Percentiles rank a stretch among this genome's conserved stretches.
Evolutionary conservation across 768 basidiomycete genomes (phyloP).

Genomic region (Mycena galopus): DNA sequence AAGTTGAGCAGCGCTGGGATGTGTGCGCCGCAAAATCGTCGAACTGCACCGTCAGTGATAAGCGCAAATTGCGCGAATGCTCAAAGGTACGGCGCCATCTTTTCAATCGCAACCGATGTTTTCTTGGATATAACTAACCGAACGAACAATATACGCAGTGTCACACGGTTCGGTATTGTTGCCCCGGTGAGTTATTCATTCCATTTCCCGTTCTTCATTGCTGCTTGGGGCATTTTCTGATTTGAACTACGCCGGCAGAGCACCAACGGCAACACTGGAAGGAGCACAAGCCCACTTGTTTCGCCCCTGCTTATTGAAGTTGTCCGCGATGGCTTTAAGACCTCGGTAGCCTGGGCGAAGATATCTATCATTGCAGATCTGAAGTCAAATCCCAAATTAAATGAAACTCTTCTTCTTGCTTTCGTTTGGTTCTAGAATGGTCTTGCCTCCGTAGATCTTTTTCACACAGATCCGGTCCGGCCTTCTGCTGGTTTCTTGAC

Average conservation of each 20-base stretch:
- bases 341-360: not conserved
- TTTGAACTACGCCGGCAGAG: constrained; percentile 1
- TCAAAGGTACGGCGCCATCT: not conserved
- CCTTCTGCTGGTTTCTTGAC: too few species aligned
- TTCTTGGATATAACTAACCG: too few species aligned
- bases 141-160: not conserved
- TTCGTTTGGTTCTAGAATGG: not conserved
- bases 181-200: constrained; percentile 8
- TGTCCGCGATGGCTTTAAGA: not conserved
- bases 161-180: constrained; percentile 32
- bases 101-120: not conserved
- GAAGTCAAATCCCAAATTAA: not conserved
- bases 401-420: not conserved
- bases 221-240: too few species aligned
- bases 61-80: constrained; percentile 23
- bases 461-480: too few species aligned
- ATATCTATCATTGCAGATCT: too few species aligned
- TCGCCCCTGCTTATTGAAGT: constrained; percentile 3
- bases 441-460: not conserved
- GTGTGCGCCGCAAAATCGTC: constrained; percentile 30
- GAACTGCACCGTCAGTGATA: constrained; percentile 19
- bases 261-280: constrained; percentile 29
- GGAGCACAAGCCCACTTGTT: constrained; percentile 29
- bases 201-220: not conserved
- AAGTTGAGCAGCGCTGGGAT: constrained; percentile 27